A percentile compares a stretch with the other conserved stretches of the same genome.
Conservation (phyloP, 495 filamentous ascomycete species). For the Rusavskia elegans region DNA sequence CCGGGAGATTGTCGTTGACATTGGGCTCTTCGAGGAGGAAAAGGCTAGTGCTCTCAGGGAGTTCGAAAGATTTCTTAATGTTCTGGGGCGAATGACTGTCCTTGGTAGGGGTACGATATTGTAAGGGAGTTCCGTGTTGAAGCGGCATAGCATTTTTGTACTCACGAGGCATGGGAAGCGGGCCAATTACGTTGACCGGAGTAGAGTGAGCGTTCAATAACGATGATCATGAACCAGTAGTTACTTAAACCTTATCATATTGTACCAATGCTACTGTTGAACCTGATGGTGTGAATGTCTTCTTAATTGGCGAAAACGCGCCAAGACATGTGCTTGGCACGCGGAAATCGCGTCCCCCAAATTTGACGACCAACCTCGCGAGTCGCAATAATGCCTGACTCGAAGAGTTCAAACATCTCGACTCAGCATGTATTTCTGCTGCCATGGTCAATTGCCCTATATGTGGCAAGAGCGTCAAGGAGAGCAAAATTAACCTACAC, state of each 20-base stretch:
- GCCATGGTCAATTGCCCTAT: constrained; percentile 76
- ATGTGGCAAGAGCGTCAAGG: constrained; percentile 60
- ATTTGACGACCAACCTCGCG: too few relatives aligned
- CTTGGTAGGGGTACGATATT: too few relatives aligned
- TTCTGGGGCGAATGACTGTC: background rate
- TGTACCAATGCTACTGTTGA: too few relatives aligned
- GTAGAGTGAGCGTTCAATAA: background rate
- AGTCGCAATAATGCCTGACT: too few relatives aligned
- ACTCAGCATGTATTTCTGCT: background rate
- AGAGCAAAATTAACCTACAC: constrained; percentile 73
- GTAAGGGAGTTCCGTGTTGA: background rate
- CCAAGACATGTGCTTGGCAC: too few relatives aligned
- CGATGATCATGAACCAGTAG: too few relatives aligned
- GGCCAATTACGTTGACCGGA: background rate
- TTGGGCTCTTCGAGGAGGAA: constrained; percentile 20
- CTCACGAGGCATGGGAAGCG: too few relatives aligned
- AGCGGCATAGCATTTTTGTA: background rate
- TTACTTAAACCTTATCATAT: too few relatives aligned
- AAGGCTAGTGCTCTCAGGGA: background rate
- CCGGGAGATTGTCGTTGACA: constrained; percentile 20
- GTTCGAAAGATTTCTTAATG: background rate
- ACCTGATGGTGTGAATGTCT: too few relatives aligned
- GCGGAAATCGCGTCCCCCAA: too few relatives aligned
- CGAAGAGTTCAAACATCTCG: too few relatives aligned
- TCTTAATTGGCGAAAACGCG: too few relatives aligned